Evolutionary conservation across 768 basidiomycete species (phyloP).

Genomic region (Termitomyces titanicus): DNA sequence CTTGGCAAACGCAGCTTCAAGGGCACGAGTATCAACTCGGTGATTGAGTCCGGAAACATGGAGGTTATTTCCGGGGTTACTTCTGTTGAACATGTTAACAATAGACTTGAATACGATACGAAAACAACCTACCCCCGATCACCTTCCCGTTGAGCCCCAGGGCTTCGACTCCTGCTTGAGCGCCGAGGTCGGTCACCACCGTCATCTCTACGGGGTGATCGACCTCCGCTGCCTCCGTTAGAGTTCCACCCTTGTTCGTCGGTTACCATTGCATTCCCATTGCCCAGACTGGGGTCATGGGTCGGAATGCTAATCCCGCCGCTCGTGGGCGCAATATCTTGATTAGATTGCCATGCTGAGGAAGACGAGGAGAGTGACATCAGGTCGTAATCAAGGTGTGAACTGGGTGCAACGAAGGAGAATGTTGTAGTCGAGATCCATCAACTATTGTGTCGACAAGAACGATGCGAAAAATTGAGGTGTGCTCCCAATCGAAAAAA

Average conservation of each 20-base stretch:
- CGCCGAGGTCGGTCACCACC: slow-evolving; percentile 51
- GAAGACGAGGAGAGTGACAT: slow-evolving; percentile 30
- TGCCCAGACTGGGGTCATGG: slow-evolving; percentile 38
- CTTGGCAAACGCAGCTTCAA: slow-evolving; percentile 86
- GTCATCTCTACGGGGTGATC: slow-evolving; percentile 40
- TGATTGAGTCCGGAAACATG: slow-evolving; percentile 58
- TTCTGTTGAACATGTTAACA: slow-evolving; percentile 27
- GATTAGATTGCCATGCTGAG: slow-evolving; percentile 74
- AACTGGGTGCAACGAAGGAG: slow-evolving; percentile 21
- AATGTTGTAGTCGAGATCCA: slow-evolving; percentile 14
- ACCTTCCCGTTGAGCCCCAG: slow-evolving; percentile 40
- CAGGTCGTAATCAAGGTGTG: slow-evolving; percentile 34
- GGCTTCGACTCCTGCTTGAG: slow-evolving; percentile 79
- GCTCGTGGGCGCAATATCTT: slow-evolving; percentile 71
- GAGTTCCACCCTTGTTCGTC: slow-evolving; percentile 57
- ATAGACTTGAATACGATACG: slow-evolving; percentile 19
- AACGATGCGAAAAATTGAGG: slow-evolving; percentile 16
- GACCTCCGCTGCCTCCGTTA: slow-evolving; percentile 32
- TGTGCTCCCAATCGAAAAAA: slow-evolving; percentile 13
- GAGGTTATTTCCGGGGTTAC: slow-evolving; percentile 67
- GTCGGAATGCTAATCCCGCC: slow-evolving; percentile 65
- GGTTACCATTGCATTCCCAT: slow-evolving; percentile 40
- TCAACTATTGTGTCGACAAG: slow-evolving; percentile 18
- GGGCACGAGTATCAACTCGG: slow-evolving; percentile 72
- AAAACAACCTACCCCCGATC: slow-evolving; percentile 51